Evolutionary conservation across 148 eudicot genomes (phyloP), one percentile per base, ranked within the genome.

Genomic region (Oxyria digyna): DNA sequence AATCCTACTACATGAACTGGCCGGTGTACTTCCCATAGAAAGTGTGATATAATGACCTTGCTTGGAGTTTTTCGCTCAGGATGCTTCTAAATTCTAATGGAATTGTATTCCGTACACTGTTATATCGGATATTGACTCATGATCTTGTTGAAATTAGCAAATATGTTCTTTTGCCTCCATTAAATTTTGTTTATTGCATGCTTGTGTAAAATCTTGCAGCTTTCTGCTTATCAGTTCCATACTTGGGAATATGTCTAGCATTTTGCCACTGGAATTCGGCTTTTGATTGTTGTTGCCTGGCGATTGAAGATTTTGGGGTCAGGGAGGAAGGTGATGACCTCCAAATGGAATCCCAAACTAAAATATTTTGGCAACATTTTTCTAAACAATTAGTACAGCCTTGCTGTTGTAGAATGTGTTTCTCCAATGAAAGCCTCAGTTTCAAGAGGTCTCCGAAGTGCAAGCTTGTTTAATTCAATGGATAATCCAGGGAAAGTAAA

Each of bases 1-100:
- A 88, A 46, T 83, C 95, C 18, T 91, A 91, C 89, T 91, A 88
- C 78, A 63, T 65, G 87, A 88, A 88, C 79, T 88, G 95, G 97
- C 95, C 95, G 68, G 77, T 83, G 26, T 91, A 81, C 74, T 91
- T 91, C 78, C 87, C 85, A 4, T 89, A 82, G 31, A 52, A 52
- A 1, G 13, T 0, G 14, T 52, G 31, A 10, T 20, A 6, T n/a
- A n/a, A 26, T 27, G 37, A 8, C 35, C 64, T 0, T 29, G 37
- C n/a, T 26, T 31, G 21, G 15, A 59, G 15, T 14, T 14, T 59
- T 29, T 29, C 8, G 9, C 13, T 7, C 29, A 17, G 35, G 37
- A 59, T 23, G 64, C 64, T 59, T 15, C 64, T 59, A 26, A 27
- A 29, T 27, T 59, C 18, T 59, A 59, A 27, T 27, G 64, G n/a